Conservation (phyloP, 169 alveolate species). For the Plasmodium reichenowi region DNA sequence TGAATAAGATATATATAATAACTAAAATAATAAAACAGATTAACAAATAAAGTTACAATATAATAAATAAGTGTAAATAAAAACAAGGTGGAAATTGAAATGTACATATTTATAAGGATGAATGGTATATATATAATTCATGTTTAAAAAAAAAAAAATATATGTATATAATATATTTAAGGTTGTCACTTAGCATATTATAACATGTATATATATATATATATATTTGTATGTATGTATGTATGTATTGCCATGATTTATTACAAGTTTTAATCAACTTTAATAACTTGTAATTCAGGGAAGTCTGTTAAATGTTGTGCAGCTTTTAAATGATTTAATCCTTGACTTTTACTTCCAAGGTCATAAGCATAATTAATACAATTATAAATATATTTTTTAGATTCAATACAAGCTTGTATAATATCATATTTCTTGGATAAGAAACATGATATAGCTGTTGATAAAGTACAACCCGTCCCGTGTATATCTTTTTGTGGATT, state of each 20-base stretch:
- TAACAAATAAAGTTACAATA: no score
- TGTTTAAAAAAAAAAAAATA: no score
- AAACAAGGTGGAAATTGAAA: no score
- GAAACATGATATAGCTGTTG: slow-evolving; percentile 58
- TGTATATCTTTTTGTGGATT: slow-evolving; percentile 27
- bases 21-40: no score
- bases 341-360: slow-evolving; percentile 40
- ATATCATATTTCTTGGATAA: slow-evolving; percentile 25
- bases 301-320: slow-evolving; percentile 32
- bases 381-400: slow-evolving; percentile 44
- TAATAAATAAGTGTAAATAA: no score
- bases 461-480: slow-evolving; percentile 62
- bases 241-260: background rate
- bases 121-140: no score
- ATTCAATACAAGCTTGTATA: slow-evolving; percentile 31
- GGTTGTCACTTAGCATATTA: no score
- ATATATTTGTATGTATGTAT: no score
- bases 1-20: no score
- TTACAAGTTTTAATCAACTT: slow-evolving; percentile 18
- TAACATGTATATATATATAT: no score
- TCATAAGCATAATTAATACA: slow-evolving; percentile 44
- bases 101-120: no score
- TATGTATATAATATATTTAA: no score
- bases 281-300: slow-evolving; percentile 19
- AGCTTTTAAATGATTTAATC: slow-evolving; percentile 51